phyloP scores from a whole-genome alignment of 768 basidiomycete genomes.

The Neoboletus brunneissimus region DNA sequence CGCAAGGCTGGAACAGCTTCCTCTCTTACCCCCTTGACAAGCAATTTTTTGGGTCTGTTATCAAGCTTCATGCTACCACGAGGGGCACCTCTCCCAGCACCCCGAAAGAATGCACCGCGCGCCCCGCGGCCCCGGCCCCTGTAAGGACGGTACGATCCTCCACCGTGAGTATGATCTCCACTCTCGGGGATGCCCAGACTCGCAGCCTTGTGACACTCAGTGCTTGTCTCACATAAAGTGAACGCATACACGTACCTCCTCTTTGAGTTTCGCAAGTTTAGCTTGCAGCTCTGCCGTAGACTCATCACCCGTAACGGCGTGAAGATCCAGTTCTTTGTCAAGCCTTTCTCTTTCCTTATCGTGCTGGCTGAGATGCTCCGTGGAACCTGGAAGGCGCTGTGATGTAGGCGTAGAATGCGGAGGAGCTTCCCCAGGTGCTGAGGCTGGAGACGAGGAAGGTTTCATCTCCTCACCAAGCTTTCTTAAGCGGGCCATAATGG shows the following conservation, averaged over 20 bases:
- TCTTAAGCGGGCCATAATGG: constrained; percentile 70
- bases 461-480: constrained; percentile 82
- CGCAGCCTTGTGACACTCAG: constrained; percentile 52
- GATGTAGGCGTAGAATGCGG: constrained; percentile 26
- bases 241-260: constrained; percentile 53
- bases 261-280: constrained; percentile 72
- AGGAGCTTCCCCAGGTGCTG: constrained; percentile 29
- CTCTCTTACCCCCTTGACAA: constrained; percentile 65
- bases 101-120: constrained; percentile 57
- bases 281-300: constrained; percentile 71
- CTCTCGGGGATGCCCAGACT: constrained; percentile 65
- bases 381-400: constrained; percentile 22
- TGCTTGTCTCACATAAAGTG: not conserved
- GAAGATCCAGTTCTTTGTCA: constrained; percentile 82
- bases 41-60: constrained; percentile 79
- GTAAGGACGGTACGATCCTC: constrained; percentile 57
- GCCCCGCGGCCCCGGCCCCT: constrained; percentile 64
- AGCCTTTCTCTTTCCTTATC: constrained; percentile 63
- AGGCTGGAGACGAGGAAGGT: constrained; percentile 28
- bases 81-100: constrained; percentile 61
- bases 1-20: constrained; percentile 58
- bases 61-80: constrained; percentile 84
- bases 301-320: constrained; percentile 40
- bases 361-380: constrained; percentile 40
- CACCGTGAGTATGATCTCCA: constrained; percentile 34